Conservation (phyloP, 2,329 filamentous ascomycete genomes). For the Byssoonygena ceratinophila region DNA sequence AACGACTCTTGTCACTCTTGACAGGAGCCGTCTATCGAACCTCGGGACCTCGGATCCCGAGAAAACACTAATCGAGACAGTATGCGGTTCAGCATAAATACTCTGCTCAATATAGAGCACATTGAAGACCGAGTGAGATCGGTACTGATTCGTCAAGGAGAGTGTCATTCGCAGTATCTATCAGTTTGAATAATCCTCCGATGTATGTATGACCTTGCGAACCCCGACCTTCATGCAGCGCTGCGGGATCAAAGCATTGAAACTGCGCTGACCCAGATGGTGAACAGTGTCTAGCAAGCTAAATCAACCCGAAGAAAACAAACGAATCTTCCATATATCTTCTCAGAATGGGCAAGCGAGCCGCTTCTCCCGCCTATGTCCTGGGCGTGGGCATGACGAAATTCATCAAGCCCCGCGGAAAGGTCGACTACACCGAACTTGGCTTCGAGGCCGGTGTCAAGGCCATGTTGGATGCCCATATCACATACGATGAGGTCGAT, state of each 20-base stretch:
- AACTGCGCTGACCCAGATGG: too few relatives aligned
- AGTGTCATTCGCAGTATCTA: not conserved
- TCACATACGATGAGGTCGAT: slow-evolving; percentile 94
- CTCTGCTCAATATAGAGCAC: not conserved
- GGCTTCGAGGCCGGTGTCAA: slow-evolving; percentile 89
- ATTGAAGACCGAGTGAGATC: not conserved
- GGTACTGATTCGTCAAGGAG: not conserved
- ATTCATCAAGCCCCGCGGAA: slow-evolving; percentile 93
- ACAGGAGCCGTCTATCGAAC: too few relatives aligned
- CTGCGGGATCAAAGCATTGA: too few relatives aligned
- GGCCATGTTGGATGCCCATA: slow-evolving; percentile 62
- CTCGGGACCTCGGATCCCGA: slow-evolving; percentile 15
- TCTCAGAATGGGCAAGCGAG: slow-evolving; percentile 42
- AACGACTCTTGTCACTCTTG: too few relatives aligned
- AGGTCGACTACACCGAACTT: slow-evolving; percentile 88
- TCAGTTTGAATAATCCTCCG: too few relatives aligned
- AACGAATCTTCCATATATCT: too few relatives aligned
- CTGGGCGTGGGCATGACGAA: slow-evolving; percentile 98
- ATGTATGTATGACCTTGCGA: too few relatives aligned
- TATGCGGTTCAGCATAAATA: not conserved
- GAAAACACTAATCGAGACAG: not conserved
- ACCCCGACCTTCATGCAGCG: too few relatives aligned
- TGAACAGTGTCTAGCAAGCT: too few relatives aligned
- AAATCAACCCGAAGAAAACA: too few relatives aligned
- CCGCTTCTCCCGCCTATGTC: slow-evolving; percentile 59